Conservation (phyloP, 2,329 filamentous ascomycete species). For the Bipolaris victoriae region DNA sequence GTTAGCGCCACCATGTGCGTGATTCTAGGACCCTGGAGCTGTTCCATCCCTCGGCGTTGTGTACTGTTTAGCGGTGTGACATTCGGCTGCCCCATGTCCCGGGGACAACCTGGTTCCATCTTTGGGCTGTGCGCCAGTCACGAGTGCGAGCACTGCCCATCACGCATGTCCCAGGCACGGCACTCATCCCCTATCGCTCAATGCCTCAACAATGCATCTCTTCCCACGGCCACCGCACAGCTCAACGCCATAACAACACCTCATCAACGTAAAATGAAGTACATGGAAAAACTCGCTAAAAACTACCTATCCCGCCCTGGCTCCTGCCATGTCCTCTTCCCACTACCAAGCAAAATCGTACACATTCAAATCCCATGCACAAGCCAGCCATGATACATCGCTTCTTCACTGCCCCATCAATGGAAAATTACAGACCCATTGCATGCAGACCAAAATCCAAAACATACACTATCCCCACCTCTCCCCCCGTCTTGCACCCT, state of each 20-base stretch:
- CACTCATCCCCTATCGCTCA: background rate
- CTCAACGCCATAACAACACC: background rate
- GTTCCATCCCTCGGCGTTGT: background rate
- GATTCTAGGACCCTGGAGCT: background rate
- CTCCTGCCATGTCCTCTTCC: slow-evolving; percentile 9
- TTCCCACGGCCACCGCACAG: background rate
- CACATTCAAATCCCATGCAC: slow-evolving; percentile 12
- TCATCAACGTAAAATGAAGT: slow-evolving; percentile 8
- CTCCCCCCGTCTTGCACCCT: slow-evolving; percentile 16
- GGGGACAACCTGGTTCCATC: background rate
- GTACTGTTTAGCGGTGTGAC: slow-evolving; percentile 1
- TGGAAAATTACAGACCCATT: slow-evolving; percentile 12
- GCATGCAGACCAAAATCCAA: slow-evolving; percentile 18
- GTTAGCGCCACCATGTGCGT: background rate
- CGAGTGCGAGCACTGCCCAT: background rate
- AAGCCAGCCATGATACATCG: slow-evolving; percentile 8
- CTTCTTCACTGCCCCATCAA: slow-evolving; percentile 4
- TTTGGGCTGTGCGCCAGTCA: too few species aligned
- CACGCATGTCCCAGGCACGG: background rate
- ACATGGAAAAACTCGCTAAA: slow-evolving; percentile 14
- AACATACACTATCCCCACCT: slow-evolving; percentile 25
- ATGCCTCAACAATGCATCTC: background rate
- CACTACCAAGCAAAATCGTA: slow-evolving; percentile 16
- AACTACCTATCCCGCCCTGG: slow-evolving; percentile 7
- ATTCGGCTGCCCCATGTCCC: background rate